Evolutionary conservation across 2,329 filamentous ascomycete genomes (phyloP), one percentile per base, ranked within the genome.

Genomic region (Pseudogymnoascus sp.): DNA sequence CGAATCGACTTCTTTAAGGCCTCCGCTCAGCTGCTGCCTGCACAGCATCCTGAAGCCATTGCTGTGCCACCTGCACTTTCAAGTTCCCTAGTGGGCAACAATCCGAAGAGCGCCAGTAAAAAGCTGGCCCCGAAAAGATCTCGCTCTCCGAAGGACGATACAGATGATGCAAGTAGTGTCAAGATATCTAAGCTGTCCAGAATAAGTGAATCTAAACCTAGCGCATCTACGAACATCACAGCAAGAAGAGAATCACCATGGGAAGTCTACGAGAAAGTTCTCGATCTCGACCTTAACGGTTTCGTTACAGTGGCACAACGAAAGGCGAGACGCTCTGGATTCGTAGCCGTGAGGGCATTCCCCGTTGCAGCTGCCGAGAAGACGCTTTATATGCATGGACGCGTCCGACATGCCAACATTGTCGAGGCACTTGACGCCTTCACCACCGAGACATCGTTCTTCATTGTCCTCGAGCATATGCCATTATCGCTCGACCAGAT

Each of bases 311-410:
- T 69, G 37, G 65, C 65, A 35, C 29, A 63, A 61, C 59, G 56
- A 5, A 69, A 64, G 44, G 60, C 63, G 24, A 35, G 65, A 42
- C 66, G 2, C 29, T 31, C 29, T 31, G 7, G 29, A 1, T 10
- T 67, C 37, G 64, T 69, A 62, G n/a, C 64, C 63, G 31, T 69
- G 31, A 66, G 64, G 66, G 62, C 47, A 65, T 69, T 69, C 59
- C 14, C 62, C 40, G 60, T 61, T 11, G 3, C 62, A 60, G 64
- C 59, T 8, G 42, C 59, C 21, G 53, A 31, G 59, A 63, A 68
- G 63, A 62, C 63, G 56, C 63, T 67, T 16, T 50, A 66, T 26
- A 16, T 65, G 56, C 62, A 61, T 59, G 61, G 29, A 64, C 60
- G 65, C n/a, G 53, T 68, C 53, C 21, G 64, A 61, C 59, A 68